Base-by-base conservation (phyloP, 371 early-diverging fungal genomes). In the Saksenaea vasiformis region DNA sequence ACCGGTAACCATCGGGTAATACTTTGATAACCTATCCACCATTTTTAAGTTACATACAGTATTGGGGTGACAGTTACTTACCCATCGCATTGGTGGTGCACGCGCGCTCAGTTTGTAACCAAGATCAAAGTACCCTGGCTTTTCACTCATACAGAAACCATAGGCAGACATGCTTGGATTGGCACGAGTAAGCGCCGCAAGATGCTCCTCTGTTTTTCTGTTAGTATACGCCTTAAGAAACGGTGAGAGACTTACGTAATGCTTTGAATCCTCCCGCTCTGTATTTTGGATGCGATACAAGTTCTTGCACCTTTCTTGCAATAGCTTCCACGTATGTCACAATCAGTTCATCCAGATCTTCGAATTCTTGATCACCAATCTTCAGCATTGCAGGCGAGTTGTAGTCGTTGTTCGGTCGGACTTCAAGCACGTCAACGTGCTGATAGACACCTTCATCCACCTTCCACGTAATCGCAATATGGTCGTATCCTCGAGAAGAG, bases 401-500 rank as follows among this genome's bases (percentile, higher is more conserved):
- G 70, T 75, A 87, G 56, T 91, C 92, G 60, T 87, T 88, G 57
- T 87, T 85, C 72, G 90, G 88, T 62, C 87, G 85, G 43, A 78
- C 61, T 68, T 95, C 95, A 13, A 86, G 66, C n/a, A 97, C 90
- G 65, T 94, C 93, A 38, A 98, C 80, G 72, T 98, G 98, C 70
- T 95, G 94, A 78, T 86, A 95, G 22, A 96, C 72, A 44, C 76
- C 81, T 22, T 93, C 90, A 47, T 84, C 91, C 13, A 97, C 87
- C 66, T 97, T 96, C 95, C 96, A 97, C 4, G 96, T 96, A 28
- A 98, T 88, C 0, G 93, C 89, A 17, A 99, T 80, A 69, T 95
- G 94, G 67, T 93, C 88, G 26, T 80, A 75, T 11, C 97, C 96
- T 11, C 89, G 86, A 4, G 93, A 92, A 14, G 97, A 96, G 1